Evolutionary conservation across 192 early-diverging fungal species (phyloP), one percentile per base, ranked within the genome.

Genomic region (Umbelopsis ramanniana): DNA sequence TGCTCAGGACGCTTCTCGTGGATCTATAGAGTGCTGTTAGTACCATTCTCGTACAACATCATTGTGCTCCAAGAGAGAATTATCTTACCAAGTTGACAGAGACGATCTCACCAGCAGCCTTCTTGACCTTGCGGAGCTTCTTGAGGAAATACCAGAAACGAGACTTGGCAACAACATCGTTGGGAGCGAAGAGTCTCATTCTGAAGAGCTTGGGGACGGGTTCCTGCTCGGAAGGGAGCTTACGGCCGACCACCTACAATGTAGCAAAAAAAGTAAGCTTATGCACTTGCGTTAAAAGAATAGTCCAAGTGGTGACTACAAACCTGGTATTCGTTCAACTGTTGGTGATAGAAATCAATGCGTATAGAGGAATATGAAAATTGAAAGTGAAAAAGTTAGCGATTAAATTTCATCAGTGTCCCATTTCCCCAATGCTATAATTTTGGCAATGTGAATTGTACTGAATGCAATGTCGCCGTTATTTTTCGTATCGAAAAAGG

Each of bases 141-240:
- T 96, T 96, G 80, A 98, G 83, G 87, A 99, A 99, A 89, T 99
- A 99, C 97, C 97, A 99, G 96, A 96, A 99, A 79, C 97, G 95
- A 77, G 91, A 93, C 92, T 98, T 98, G 85, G 96, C 97, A 72
- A 97, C 91, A 78, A 99, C 93, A 78, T 95, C 91, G 90, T 98
- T 99, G 80, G 97, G 93, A 70, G 97, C 96, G 76, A 99, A 98
- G 84, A 98, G 91, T 77, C 96, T 89, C 97, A 98, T 97, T 84
- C 97, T 92, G 93, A 88, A 98, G 72, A 99, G 93, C 90, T 93
- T 94, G 66, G 97, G 97, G 68, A 86, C 88, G 50, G 92, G 85
- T 76, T 97, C 96, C 84, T 91, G 93, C 84, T 93, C 93, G 71
- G 93, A 91, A 60, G 96, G 97, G 68, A 92, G 89, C 82, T 94